These are phyloP conservation scores for Phytophthora pinifolia DNA, from an alignment of 352 stramenopile species.

Conservation along the genomic window DNA sequence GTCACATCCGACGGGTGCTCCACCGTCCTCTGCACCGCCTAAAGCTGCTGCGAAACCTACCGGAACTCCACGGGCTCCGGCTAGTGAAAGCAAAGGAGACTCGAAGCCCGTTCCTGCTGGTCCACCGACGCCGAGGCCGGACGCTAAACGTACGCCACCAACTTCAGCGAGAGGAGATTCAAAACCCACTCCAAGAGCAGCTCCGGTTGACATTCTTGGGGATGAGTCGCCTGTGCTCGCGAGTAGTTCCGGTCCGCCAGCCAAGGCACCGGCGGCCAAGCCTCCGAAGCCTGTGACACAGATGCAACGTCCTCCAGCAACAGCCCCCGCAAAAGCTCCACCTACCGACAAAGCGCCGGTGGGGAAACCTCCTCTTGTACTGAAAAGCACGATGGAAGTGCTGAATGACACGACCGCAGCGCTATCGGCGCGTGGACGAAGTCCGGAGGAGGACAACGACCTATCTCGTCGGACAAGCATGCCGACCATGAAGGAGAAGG, in stretches of 20 bases:
- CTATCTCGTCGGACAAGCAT: conserved; percentile 15
- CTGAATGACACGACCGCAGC: conserved; percentile 58
- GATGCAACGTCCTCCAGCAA: conserved; percentile 9
- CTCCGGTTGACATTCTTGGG: conserved; percentile 48
- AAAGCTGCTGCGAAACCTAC: conserved; percentile 25
- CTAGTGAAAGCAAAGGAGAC: conserved; percentile 23
- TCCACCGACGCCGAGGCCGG: conserved; percentile 21
- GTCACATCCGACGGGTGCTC: conserved; percentile 1
- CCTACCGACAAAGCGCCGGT: conserved; percentile 24
- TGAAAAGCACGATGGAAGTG: conserved; percentile 76
- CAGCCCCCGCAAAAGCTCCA: conserved; percentile 17
- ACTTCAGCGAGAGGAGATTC: conserved; percentile 27
- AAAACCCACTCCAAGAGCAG: conserved; percentile 30
- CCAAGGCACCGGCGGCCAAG: conserved; percentile 18
- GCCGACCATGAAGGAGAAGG: conserved; percentile 13
- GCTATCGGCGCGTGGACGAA: conserved; percentile 33
- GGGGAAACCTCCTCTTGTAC: conserved; percentile 33
- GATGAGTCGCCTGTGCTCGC: conserved; percentile 21
- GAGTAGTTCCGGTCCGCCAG: background rate
- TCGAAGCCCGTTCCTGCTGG: conserved; percentile 9
- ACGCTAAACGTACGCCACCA: conserved; percentile 33
- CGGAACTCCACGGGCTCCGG: conserved; percentile 10
- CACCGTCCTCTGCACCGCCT: conserved; percentile 13
- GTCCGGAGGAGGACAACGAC: conserved; percentile 23
- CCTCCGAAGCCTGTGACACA: conserved; percentile 22